Percentiles rank a stretch among this genome's conserved stretches.
Evolutionary conservation across 1,284 basidiomycete genomes (phyloP).

Genomic region (Tilletia caries): DNA sequence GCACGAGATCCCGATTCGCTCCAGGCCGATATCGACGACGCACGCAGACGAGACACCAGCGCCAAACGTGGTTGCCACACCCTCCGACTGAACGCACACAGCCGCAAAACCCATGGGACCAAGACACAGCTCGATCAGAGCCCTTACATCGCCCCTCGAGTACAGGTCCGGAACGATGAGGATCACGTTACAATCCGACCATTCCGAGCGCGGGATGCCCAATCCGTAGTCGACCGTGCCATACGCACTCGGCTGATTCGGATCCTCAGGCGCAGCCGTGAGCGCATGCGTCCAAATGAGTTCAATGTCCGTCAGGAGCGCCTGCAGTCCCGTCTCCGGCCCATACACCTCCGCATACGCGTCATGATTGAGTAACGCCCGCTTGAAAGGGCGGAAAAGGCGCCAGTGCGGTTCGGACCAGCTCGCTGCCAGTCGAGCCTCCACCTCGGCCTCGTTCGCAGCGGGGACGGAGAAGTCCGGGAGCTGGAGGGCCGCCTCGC

Average conservation of each 20-base stretch:
- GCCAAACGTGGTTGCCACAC: conserved; percentile 89
- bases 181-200: conserved; percentile 67
- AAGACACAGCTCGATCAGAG: conserved; percentile 73
- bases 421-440: conserved; percentile 28
- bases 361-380: conserved; percentile 43
- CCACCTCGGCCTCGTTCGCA: conserved; percentile 27
- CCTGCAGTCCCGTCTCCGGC: conserved; percentile 32
- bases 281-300: conserved; percentile 44
- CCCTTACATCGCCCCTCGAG: conserved; percentile 76
- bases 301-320: conserved; percentile 43
- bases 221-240: conserved; percentile 31
- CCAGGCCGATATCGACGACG: conserved; percentile 89
- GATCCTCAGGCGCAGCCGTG: conserved; percentile 36
- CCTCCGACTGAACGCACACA: conserved; percentile 56
- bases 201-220: conserved; percentile 36
- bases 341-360: conserved; percentile 44
- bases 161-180: conserved; percentile 91
- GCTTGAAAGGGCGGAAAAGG: conserved; percentile 47
- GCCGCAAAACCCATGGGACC: conserved; percentile 66
- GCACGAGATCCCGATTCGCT: conserved; percentile 79
- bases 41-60: conserved; percentile 91
- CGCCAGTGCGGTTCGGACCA: conserved; percentile 27
- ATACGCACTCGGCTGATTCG: conserved; percentile 11
- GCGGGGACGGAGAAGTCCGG: conserved; percentile 37
- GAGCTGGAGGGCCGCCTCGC: conserved; percentile 47